Percentiles rank a stretch among this genome's conserved stretches.
Conservation (phyloP, 768 basidiomycete genomes). For the Tulasnella sp. region DNA sequence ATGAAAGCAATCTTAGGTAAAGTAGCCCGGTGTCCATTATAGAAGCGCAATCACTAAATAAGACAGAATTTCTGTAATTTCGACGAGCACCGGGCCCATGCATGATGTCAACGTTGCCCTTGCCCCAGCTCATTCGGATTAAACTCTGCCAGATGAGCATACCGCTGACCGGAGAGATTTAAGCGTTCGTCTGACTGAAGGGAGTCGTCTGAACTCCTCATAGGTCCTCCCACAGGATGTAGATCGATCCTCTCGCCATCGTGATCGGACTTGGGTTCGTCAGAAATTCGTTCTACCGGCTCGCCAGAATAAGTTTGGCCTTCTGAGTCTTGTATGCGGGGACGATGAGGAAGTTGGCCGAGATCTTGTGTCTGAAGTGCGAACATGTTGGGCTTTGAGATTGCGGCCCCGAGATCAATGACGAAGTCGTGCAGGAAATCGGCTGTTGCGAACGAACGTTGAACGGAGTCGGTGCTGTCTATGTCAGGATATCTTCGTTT, state of each 20-base stretch:
- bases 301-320: background rate
- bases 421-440: constrained; percentile 17
- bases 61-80: background rate
- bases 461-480: background rate
- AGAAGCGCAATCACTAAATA: background rate
- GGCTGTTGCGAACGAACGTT: constrained; percentile 5
- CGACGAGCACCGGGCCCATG: background rate
- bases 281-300: background rate
- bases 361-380: background rate
- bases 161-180: background rate
- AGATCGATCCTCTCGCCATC: background rate
- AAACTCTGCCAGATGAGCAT: background rate
- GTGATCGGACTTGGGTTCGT: background rate
- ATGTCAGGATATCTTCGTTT: constrained; percentile 1
- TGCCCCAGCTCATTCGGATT: background rate
- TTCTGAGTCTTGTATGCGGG: background rate
- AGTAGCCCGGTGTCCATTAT: no score
- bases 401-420: constrained; percentile 1
- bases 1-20: no score
- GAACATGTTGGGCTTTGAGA: background rate
- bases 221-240: background rate
- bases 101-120: background rate
- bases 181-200: background rate
- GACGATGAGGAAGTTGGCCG: background rate
- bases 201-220: background rate